A percentile compares a stretch with the other conserved stretches of the same genome.
These are phyloP conservation scores for Porphyrellus cyaneotinctus DNA, from an alignment of 768 basidiomycete genomes.

Conservation along the genomic window DNA sequence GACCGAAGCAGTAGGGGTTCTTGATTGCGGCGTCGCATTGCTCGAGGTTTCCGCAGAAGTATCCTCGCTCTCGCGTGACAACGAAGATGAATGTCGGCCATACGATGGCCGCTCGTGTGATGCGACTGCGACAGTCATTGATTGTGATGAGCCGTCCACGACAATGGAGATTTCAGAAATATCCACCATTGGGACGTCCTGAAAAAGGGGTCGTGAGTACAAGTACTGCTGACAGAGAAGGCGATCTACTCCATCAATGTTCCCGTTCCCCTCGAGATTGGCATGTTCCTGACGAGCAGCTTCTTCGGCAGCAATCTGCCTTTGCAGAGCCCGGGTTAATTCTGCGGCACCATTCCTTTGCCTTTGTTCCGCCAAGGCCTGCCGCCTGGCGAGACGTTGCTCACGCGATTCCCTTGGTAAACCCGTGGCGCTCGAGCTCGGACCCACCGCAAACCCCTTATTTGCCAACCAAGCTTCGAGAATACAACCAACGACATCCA, in stretches of 20 bases:
- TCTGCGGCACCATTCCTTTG: conserved; percentile 54
- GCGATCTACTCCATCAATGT: conserved; percentile 25
- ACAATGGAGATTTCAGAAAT: conserved; percentile 23
- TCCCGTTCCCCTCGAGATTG: conserved; percentile 4
- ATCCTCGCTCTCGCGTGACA: conserved; percentile 49
- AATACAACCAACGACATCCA: conserved; percentile 91
- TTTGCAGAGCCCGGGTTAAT: conserved; percentile 53
- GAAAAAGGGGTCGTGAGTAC: conserved; percentile 9
- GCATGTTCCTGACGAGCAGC: conserved; percentile 18
- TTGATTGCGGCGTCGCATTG: conserved; percentile 56
- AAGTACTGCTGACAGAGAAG: background rate
- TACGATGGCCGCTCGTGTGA: conserved; percentile 18
- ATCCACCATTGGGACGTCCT: conserved; percentile 36
- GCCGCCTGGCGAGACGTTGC: conserved; percentile 60
- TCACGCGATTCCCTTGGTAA: conserved; percentile 72
- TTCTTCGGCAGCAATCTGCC: conserved; percentile 40
- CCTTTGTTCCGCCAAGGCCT: conserved; percentile 51
- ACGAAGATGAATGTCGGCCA: conserved; percentile 19
- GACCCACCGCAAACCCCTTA: conserved; percentile 83
- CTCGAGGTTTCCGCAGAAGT: conserved; percentile 60
- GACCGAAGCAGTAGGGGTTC: conserved; percentile 59
- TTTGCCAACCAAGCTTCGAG: conserved; percentile 90
- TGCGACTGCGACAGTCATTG: conserved; percentile 17
- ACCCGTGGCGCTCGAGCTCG: conserved; percentile 72
- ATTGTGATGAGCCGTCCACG: conserved; percentile 18